Conservation (phyloP, 768 basidiomycete species). For the Phanerodontia chrysosporium region DNA sequence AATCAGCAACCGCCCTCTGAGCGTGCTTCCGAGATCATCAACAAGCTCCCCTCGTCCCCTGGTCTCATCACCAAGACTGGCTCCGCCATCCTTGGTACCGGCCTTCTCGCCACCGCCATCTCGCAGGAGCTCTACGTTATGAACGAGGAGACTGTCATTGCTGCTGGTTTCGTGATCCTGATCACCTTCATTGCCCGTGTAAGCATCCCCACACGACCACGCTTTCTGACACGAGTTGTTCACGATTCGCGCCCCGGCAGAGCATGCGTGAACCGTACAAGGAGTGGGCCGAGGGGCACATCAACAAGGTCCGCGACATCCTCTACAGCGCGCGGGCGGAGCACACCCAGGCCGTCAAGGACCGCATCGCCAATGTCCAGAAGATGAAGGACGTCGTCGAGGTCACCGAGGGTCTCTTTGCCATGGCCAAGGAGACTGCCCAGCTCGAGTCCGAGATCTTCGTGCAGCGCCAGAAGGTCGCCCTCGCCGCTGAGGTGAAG, state of each 20-base stretch:
- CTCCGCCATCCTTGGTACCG: slow-evolving; percentile 85
- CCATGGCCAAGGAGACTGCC: slow-evolving; percentile 95
- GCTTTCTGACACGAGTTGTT: neutral
- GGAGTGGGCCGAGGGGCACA: slow-evolving; percentile 88
- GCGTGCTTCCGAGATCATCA: slow-evolving; percentile 86
- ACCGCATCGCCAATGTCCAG: slow-evolving; percentile 86
- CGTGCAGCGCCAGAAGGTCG: slow-evolving; percentile 84
- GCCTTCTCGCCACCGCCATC: slow-evolving; percentile 85
- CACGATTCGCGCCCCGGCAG: slow-evolving; percentile 31
- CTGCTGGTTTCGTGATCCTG: slow-evolving; percentile 79
- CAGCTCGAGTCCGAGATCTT: slow-evolving; percentile 87
- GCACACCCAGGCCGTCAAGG: slow-evolving; percentile 91
- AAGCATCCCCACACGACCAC: slow-evolving; percentile 20
- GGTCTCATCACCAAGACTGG: slow-evolving; percentile 94
- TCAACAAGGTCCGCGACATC: slow-evolving; percentile 76
- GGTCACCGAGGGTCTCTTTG: slow-evolving; percentile 86
- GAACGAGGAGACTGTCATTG: slow-evolving; percentile 92
- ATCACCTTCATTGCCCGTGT: slow-evolving; percentile 81
- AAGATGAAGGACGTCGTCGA: slow-evolving; percentile 95
- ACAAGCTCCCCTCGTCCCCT: slow-evolving; percentile 80
- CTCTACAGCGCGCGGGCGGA: slow-evolving; percentile 79
- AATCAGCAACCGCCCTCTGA: slow-evolving; percentile 73
- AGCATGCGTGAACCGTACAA: slow-evolving; percentile 82
- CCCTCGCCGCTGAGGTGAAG: slow-evolving; percentile 86
- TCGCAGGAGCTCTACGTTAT: slow-evolving; percentile 97